These are phyloP conservation scores for Xylaria palmicola DNA, from an alignment of 495 filamentous ascomycete genomes.

Conservation along the genomic window DNA sequence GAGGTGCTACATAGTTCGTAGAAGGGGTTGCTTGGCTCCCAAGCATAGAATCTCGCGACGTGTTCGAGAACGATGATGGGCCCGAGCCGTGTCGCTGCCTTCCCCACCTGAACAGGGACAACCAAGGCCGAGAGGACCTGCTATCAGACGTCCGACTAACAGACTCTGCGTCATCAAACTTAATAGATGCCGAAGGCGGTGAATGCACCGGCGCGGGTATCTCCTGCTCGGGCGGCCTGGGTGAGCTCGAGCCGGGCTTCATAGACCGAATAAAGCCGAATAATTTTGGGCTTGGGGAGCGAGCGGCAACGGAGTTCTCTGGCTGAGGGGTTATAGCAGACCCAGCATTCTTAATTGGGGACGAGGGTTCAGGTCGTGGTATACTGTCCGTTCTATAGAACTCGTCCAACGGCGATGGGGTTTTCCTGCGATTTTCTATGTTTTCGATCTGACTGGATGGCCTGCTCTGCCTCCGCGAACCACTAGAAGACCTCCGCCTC, in stretches of 20 bases:
- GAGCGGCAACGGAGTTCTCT: slow-evolving; percentile 14
- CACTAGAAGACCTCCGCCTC: slow-evolving; percentile 35
- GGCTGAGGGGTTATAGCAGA: slow-evolving; percentile 8
- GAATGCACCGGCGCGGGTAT: slow-evolving; percentile 16
- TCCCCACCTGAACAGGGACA: slow-evolving; percentile 71
- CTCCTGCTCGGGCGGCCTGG: slow-evolving; percentile 19
- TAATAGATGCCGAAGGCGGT: slow-evolving; percentile 34
- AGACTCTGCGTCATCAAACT: slow-evolving; percentile 38
- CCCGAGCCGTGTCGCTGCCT: slow-evolving; percentile 59
- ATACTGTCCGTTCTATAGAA: slow-evolving; percentile 44
- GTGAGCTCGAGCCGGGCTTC: slow-evolving; percentile 40
- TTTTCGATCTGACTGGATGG: slow-evolving; percentile 16
- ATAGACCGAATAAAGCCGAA: slow-evolving; percentile 36
- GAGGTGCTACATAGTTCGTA: slow-evolving; percentile 30
- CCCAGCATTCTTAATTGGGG: slow-evolving; percentile 16
- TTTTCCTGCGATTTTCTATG: slow-evolving; percentile 19
- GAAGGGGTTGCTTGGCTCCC: slow-evolving; percentile 34
- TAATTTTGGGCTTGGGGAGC: slow-evolving; percentile 24
- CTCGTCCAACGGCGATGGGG: slow-evolving; percentile 28
- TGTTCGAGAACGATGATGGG: slow-evolving; percentile 71
- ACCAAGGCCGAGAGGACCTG: slow-evolving; percentile 54
- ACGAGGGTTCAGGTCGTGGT: slow-evolving; percentile 21
- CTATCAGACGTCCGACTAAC: slow-evolving; percentile 38
- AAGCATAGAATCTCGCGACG: slow-evolving; percentile 75
- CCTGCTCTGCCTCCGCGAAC: slow-evolving; percentile 22